Conservation (phyloP, 108 stramenopile genomes). For the Fragilariopsis cylindrus region DNA sequence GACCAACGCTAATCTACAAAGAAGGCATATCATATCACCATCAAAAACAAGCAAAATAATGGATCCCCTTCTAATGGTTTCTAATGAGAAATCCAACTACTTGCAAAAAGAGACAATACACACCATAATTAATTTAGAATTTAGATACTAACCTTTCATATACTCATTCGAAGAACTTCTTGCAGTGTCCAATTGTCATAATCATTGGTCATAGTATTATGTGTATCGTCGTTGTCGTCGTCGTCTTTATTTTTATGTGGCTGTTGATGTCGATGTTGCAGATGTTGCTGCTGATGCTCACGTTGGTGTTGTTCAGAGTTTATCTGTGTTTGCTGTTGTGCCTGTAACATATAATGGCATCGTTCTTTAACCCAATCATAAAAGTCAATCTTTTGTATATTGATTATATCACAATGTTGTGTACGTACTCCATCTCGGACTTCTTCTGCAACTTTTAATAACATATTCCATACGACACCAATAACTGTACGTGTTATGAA, state of each 20-base stretch:
- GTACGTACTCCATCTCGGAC: constrained; percentile 61
- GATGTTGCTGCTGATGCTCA: neutral
- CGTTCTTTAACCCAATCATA: constrained; percentile 73
- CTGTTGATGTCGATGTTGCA: neutral
- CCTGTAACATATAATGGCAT: constrained; percentile 44
- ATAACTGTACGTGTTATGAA: constrained; percentile 59
- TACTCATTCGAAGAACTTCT: constrained; percentile 19
- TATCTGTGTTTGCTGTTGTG: neutral
- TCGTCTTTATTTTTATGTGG: neutral
- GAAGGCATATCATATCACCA: too few relatives aligned
- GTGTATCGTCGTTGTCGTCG: neutral
- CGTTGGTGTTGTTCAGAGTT: too few relatives aligned
- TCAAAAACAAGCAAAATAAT: too few relatives aligned
- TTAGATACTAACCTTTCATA: neutral
- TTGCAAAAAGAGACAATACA: neutral
- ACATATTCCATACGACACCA: constrained; percentile 59
- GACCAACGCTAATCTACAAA: too few relatives aligned
- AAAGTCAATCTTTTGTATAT: constrained; percentile 53
- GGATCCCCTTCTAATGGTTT: too few relatives aligned
- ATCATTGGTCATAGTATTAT: neutral
- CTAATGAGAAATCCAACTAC: neutral
- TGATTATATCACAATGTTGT: constrained; percentile 61
- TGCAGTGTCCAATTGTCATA: constrained; percentile 20
- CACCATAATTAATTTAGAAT: neutral
- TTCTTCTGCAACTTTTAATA: constrained; percentile 69